Percentiles rank a stretch among this genome's conserved stretches.
phyloP scores from a whole-genome alignment of 768 basidiomycete genomes.

The Suillus sp. region DNA sequence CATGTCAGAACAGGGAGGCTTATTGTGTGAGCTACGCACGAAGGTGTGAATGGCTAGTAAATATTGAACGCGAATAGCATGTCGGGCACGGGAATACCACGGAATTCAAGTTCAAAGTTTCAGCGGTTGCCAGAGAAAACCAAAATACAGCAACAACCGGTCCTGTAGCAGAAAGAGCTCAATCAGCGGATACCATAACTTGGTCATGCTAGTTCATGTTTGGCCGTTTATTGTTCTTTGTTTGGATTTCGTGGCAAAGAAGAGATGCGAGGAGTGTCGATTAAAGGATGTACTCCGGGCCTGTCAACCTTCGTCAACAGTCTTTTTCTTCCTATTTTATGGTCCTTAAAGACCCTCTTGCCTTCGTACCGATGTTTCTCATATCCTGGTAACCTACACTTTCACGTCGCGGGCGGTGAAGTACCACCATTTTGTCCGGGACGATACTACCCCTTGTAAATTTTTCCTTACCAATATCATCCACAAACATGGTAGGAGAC shows the following conservation, averaged over 20 bases:
- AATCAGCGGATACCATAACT: constrained; percentile 11
- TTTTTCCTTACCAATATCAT: constrained; percentile 8
- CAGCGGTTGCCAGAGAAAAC: constrained; percentile 3
- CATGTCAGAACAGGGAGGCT: too few species aligned
- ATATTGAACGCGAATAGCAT: background rate
- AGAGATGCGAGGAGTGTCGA: constrained; percentile 21
- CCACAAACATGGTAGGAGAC: constrained; percentile 20
- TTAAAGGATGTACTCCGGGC: constrained; percentile 29
- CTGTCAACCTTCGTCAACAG: constrained; percentile 59
- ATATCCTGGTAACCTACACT: constrained; percentile 53
- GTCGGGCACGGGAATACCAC: background rate
- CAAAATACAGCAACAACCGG: constrained; percentile 13
- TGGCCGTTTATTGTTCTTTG: constrained; percentile 20
- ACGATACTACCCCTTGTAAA: constrained; percentile 16
- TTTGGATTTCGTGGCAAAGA: constrained; percentile 30
- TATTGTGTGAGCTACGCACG: too few species aligned
- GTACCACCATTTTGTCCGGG: constrained; percentile 41
- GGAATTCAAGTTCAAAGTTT: background rate
- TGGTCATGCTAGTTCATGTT: constrained; percentile 5
- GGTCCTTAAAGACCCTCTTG: constrained; percentile 47
- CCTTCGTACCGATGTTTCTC: constrained; percentile 30
- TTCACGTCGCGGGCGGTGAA: constrained; percentile 60
- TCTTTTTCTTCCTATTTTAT: constrained; percentile 40
- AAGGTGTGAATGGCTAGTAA: background rate
- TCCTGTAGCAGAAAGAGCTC: constrained; percentile 37